Evolutionary conservation across 768 basidiomycete species (phyloP).

Genomic region (Rhodotorula diobovata): DNA sequence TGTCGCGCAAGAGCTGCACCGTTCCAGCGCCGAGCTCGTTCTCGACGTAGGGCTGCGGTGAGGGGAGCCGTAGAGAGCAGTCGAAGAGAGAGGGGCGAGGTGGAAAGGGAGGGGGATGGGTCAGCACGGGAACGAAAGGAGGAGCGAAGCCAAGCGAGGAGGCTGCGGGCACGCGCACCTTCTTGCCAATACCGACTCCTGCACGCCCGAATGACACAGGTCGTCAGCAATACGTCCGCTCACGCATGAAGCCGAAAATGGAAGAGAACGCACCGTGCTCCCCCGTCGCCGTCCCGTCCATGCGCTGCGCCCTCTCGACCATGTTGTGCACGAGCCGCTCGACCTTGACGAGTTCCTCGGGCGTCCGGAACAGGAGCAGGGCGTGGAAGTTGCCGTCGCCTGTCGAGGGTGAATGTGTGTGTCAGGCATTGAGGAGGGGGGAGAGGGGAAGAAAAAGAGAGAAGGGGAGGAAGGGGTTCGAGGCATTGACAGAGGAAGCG

Average conservation of each 20-base stretch:
- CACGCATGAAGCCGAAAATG: background rate
- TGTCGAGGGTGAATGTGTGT: background rate
- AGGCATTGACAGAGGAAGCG: background rate
- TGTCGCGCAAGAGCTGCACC: constrained; percentile 72
- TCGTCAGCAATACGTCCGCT: background rate
- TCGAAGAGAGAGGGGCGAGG: background rate
- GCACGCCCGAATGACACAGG: background rate
- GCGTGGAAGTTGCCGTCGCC: constrained; percentile 40
- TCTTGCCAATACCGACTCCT: constrained; percentile 20
- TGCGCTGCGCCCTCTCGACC: constrained; percentile 49
- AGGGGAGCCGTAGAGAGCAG: background rate
- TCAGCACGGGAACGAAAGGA: background rate
- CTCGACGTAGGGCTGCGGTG: constrained; percentile 58
- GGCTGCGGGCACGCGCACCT: background rate
- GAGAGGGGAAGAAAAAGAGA: background rate
- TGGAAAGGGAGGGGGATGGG: background rate
- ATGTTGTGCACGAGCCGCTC: constrained; percentile 41
- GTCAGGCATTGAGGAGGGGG: background rate
- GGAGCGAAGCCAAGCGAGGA: background rate
- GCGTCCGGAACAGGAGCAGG: constrained; percentile 46
- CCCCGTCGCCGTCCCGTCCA: constrained; percentile 52
- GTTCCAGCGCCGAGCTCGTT: constrained; percentile 78
- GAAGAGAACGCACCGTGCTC: constrained; percentile 39
- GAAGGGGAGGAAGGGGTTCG: no score
- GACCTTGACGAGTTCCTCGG: constrained; percentile 40